Percentiles rank a stretch among this genome's conserved stretches.
phyloP scores from a whole-genome alignment of 139 green algal species.

The Chlamydomonas incerta region DNA sequence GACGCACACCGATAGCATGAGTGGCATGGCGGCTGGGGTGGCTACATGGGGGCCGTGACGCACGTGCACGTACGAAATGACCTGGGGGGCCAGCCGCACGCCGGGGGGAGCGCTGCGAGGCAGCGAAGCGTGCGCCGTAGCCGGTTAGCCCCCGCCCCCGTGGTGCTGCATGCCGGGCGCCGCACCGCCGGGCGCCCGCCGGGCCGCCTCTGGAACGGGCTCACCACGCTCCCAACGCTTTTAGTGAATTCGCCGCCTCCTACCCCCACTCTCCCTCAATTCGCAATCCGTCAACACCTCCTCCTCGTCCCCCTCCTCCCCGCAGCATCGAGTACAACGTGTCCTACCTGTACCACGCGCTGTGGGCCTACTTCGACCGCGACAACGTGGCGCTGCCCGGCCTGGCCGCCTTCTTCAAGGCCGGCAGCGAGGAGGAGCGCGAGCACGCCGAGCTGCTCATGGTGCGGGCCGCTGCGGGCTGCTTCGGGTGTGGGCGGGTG shows the following conservation, averaged over 20 bases:
- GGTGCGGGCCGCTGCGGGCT: constrained; percentile 14
- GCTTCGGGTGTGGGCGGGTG: neutral
- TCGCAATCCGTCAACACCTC: neutral
- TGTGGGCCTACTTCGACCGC: constrained; percentile 94
- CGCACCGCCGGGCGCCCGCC: no score
- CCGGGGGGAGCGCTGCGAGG: no score
- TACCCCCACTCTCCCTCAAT: no score
- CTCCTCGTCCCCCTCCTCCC: neutral
- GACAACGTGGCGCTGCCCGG: constrained; percentile 97
- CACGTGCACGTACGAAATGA: no score
- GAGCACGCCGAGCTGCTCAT: constrained; percentile 95
- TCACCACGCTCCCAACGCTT: neutral
- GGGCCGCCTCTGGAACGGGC: no score
- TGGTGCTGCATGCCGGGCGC: no score
- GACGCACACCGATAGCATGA: neutral
- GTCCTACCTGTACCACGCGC: constrained; percentile 94
- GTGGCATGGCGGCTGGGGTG: no score
- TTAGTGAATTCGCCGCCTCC: no score
- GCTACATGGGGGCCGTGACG: no score
- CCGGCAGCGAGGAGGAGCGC: constrained; percentile 86
- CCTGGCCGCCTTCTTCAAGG: constrained; percentile 84
- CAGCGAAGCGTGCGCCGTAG: no score
- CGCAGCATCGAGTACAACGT: constrained; percentile 91
- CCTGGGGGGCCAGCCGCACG: no score
- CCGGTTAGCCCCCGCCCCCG: no score